Conservation (phyloP, 345 rosid genomes). For the Crucihimalaya himalaica region DNA sequence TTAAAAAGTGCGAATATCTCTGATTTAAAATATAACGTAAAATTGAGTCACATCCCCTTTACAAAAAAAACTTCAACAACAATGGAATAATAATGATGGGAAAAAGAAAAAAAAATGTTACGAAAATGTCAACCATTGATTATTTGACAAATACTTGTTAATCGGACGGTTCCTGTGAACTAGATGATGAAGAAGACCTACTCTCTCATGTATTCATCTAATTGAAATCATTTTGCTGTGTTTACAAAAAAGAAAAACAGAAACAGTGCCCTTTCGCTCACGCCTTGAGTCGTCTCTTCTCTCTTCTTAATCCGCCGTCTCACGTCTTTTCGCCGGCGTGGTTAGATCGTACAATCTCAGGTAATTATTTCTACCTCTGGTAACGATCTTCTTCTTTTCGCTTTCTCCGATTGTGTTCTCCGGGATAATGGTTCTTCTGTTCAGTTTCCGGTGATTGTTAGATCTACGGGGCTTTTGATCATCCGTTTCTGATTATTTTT, state of each 20-base stretch:
- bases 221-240: conserved; percentile 9
- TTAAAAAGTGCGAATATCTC: neutral
- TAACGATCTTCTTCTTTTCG: neutral
- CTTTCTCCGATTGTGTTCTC: neutral
- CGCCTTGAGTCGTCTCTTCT: conserved; percentile 35
- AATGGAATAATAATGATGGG: conserved; percentile 14
- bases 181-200: conserved; percentile 7
- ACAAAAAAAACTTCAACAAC: neutral
- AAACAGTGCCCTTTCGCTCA: conserved; percentile 36
- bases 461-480: conserved; percentile 30
- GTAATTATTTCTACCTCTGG: conserved; percentile 1
- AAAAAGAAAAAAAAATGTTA: neutral
- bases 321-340: conserved; percentile 32
- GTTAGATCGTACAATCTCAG: conserved; percentile 24
- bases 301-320: conserved; percentile 33
- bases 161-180: conserved; percentile 29
- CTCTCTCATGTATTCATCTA: conserved; percentile 12
- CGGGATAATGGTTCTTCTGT: neutral
- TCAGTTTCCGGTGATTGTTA: neutral
- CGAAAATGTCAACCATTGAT: conserved; percentile 33
- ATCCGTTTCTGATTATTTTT: neutral
- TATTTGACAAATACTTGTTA: neutral
- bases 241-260: neutral
- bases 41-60: neutral
- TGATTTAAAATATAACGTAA: neutral